These are phyloP conservation scores for Cercospora sesami DNA, from an alignment of 2,329 filamentous ascomycete genomes.

Conservation along the genomic window DNA sequence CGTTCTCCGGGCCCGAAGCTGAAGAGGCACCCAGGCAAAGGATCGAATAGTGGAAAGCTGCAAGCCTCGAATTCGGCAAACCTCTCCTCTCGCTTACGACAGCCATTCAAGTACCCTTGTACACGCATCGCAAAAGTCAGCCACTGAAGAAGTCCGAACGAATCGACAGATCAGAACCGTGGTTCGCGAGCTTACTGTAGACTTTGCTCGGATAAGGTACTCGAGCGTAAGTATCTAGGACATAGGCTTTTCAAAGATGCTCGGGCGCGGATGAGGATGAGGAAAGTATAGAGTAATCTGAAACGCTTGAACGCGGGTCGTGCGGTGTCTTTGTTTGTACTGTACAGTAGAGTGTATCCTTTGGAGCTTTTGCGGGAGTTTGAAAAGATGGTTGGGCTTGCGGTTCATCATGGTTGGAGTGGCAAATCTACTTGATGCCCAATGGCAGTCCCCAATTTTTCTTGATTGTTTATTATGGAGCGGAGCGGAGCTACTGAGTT, in stretches of 20 bases:
- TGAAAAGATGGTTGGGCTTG: too few species aligned
- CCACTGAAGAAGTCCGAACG: background rate
- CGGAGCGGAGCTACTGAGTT: too few species aligned
- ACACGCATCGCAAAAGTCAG: background rate
- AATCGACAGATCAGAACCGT: background rate
- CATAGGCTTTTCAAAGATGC: background rate
- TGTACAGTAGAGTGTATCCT: too few species aligned
- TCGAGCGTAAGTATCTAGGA: background rate
- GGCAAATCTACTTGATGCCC: background rate
- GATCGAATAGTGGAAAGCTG: background rate
- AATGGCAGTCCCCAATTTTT: background rate
- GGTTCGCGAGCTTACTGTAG: background rate
- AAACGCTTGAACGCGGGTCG: background rate
- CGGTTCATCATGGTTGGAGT: background rate
- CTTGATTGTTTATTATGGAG: too few species aligned
- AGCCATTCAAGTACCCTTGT: background rate
- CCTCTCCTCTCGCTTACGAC: background rate
- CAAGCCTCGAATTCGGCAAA: background rate
- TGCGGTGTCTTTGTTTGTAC: background rate
- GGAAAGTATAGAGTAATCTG: background rate
- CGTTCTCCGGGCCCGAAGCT: background rate
- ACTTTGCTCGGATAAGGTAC: background rate
- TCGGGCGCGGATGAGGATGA: background rate
- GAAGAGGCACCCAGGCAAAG: background rate
- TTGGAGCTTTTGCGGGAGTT: too few species aligned